A percentile compares a stretch with the other conserved stretches of the same genome.
Evolutionary conservation across 2,329 filamentous ascomycete species (phyloP).

Genomic region (Sarocladium brachiariae): DNA sequence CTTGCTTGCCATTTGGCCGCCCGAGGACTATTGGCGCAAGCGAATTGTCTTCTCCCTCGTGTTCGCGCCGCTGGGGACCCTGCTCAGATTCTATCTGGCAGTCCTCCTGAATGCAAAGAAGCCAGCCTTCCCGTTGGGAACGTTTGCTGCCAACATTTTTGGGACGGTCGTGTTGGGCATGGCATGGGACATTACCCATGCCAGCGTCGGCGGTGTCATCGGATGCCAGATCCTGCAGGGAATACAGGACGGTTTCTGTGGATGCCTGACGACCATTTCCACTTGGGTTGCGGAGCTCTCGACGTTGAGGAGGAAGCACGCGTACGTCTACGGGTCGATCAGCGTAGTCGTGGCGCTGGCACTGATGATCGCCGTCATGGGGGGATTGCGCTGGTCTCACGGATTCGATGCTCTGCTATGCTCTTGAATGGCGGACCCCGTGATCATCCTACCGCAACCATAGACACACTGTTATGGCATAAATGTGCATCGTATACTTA

Average conservation of each 20-base stretch:
- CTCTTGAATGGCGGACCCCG: constrained; percentile 14
- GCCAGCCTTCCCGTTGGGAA: constrained; percentile 72
- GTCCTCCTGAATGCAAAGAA: constrained; percentile 61
- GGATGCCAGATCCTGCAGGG: constrained; percentile 65
- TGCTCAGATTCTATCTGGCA: constrained; percentile 68
- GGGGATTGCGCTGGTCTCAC: constrained; percentile 63
- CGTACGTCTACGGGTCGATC: constrained; percentile 60
- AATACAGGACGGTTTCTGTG: constrained; percentile 61
- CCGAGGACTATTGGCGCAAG: constrained; percentile 68
- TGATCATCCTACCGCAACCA: too few relatives aligned
- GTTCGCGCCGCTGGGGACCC: constrained; percentile 75
- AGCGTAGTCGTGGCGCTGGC: constrained; percentile 55
- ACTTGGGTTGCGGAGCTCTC: constrained; percentile 59
- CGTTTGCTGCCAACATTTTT: constrained; percentile 72
- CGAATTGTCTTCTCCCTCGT: constrained; percentile 68
- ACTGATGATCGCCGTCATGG: constrained; percentile 64
- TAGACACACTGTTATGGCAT: too few relatives aligned
- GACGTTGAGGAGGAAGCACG: constrained; percentile 40
- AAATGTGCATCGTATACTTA: too few relatives aligned
- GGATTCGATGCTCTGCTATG: constrained; percentile 43
- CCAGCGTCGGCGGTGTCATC: constrained; percentile 44
- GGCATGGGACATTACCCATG: constrained; percentile 72
- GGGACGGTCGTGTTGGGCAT: constrained; percentile 71
- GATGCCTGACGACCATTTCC: constrained; percentile 58
- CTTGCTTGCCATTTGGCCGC: constrained; percentile 64